Evolutionary conservation across 768 basidiomycete genomes (phyloP).

Genomic region (Cystobasidium tubakii): DNA sequence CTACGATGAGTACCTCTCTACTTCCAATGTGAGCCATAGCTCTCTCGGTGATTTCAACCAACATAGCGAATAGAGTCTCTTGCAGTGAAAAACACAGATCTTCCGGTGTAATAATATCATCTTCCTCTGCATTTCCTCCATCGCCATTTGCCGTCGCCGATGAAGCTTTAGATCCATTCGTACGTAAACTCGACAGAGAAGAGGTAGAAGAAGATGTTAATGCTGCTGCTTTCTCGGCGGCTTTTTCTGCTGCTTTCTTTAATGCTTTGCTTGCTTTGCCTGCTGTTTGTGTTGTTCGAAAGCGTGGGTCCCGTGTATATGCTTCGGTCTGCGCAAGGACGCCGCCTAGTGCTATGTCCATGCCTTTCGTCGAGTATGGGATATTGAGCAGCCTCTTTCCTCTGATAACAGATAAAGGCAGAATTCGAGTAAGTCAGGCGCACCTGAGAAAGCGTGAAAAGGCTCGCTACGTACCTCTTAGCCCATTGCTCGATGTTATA

Average conservation of each 20-base stretch:
- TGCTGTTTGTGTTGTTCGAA: slow-evolving; percentile 51
- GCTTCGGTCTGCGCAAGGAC: slow-evolving; percentile 81
- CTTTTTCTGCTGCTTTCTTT: slow-evolving; percentile 40
- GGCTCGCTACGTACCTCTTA: slow-evolving; percentile 60
- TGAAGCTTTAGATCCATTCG: background rate
- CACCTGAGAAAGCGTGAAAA: no score
- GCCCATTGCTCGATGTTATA: slow-evolving; percentile 97
- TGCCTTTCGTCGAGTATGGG: slow-evolving; percentile 95
- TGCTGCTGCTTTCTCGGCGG: slow-evolving; percentile 19
- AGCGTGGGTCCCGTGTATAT: slow-evolving; percentile 81
- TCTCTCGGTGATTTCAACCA: slow-evolving; percentile 96
- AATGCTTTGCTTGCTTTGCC: slow-evolving; percentile 17
- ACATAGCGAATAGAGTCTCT: slow-evolving; percentile 94
- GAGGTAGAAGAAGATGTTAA: background rate
- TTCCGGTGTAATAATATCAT: slow-evolving; percentile 81
- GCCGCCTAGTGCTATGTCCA: slow-evolving; percentile 96
- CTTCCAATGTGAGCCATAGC: slow-evolving; percentile 99
- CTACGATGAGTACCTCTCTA: slow-evolving; percentile 91
- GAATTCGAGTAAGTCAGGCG: no score
- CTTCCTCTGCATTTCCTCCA: slow-evolving; percentile 45
- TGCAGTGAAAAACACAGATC: slow-evolving; percentile 95
- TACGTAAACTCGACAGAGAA: background rate
- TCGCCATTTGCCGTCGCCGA: background rate
- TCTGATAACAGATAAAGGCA: no score
- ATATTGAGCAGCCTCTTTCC: slow-evolving; percentile 74